Conservation (phyloP, 257 asterid species). For the Rauvolfia tetraphylla region DNA sequence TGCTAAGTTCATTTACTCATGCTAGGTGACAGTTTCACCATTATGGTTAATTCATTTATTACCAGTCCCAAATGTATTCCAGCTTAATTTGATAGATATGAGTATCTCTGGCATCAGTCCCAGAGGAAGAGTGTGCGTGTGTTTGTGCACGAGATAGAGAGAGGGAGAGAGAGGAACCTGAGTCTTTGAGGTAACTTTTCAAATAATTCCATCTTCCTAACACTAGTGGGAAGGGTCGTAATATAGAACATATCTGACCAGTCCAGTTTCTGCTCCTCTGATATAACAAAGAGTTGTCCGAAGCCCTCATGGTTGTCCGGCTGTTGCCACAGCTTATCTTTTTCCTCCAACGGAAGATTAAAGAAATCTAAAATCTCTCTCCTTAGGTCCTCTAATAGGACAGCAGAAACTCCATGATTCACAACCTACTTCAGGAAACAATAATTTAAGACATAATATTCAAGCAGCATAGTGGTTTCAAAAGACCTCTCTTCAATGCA, state of each 20-base stretch:
- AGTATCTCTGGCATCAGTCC: neutral
- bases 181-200: constrained; percentile 34
- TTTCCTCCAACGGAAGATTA: constrained; percentile 40
- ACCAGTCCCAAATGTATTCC: neutral
- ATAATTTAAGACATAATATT: neutral
- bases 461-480: neutral
- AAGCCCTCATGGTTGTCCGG: constrained; percentile 49
- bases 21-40: neutral
- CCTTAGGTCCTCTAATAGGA: constrained; percentile 37
- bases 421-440: constrained; percentile 23
- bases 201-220: constrained; percentile 32
- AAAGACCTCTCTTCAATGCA: no score
- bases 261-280: constrained; percentile 57
- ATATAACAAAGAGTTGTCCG: constrained; percentile 50
- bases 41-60: neutral
- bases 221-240: constrained; percentile 33
- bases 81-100: neutral
- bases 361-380: constrained; percentile 30
- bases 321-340: constrained; percentile 41
- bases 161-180: constrained; percentile 30
- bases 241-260: constrained; percentile 59
- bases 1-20: neutral
- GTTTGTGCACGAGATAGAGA: neutral
- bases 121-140: neutral
- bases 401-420: constrained; percentile 41